A percentile compares a stretch with the other conserved stretches of the same genome.
Evolutionary conservation across 805 yeast genomes (phyloP).

Genomic region (Cyberlindnera misumaiensis): DNA sequence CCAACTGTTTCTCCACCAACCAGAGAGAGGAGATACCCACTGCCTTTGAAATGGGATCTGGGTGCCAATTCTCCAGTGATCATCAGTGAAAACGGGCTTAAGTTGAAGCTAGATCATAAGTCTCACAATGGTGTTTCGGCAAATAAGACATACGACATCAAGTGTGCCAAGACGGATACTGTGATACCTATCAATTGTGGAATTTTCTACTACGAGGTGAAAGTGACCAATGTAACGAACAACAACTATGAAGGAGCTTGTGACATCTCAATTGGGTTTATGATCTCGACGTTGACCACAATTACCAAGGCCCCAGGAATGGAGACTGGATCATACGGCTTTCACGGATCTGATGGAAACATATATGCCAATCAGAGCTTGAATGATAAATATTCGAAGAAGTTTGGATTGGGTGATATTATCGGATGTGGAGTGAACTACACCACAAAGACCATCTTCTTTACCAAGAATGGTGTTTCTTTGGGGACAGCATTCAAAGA

Average conservation of each 20-base stretch:
- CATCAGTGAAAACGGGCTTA: constrained; percentile 9
- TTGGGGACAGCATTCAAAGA: constrained; percentile 50
- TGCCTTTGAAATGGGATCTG: constrained; percentile 18
- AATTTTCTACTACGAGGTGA: constrained; percentile 46
- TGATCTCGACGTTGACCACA: constrained; percentile 25
- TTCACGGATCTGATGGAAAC: constrained; percentile 46
- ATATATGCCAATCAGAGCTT: constrained; percentile 32
- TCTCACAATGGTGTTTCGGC: not conserved
- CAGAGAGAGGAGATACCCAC: constrained; percentile 8
- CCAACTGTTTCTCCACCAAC: no score
- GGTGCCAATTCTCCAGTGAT: constrained; percentile 2
- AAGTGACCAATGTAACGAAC: constrained; percentile 29
- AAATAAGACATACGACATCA: constrained; percentile 10
- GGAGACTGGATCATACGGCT: constrained; percentile 43
- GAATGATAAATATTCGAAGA: constrained; percentile 34
- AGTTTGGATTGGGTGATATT: constrained; percentile 51
- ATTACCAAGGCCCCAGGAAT: constrained; percentile 39
- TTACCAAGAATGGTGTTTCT: constrained; percentile 74
- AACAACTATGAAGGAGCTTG: constrained; percentile 22
- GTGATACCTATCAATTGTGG: constrained; percentile 35
- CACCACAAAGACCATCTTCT: constrained; percentile 54
- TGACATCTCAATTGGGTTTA: constrained; percentile 40
- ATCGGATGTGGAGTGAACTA: constrained; percentile 84
- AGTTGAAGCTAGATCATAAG: constrained; percentile 9
- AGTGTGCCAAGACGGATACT: constrained; percentile 27